Percentiles rank a stretch among this genome's conserved stretches.
These are phyloP conservation scores for Tilletia indica DNA, from an alignment of 1,284 basidiomycete genomes.

Conservation along the genomic window DNA sequence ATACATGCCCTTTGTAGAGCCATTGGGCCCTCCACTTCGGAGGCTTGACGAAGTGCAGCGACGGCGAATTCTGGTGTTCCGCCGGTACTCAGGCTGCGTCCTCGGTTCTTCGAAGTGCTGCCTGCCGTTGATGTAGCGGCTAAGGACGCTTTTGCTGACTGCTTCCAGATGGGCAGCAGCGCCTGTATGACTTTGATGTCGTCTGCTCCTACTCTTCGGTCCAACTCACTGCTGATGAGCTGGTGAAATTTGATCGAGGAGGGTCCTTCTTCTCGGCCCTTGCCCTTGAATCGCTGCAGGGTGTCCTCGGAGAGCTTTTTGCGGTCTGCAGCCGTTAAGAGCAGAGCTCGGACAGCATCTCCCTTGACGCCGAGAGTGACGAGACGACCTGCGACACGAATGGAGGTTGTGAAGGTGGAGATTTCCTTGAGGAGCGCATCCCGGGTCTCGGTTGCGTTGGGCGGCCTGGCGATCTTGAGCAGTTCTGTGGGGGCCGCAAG, in stretches of 20 bases:
- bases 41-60: neutral
- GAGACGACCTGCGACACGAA: neutral
- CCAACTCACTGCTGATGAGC: no score
- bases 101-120: neutral
- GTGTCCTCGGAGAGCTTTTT: neutral
- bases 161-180: neutral
- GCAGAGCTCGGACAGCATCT: neutral
- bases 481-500: no score
- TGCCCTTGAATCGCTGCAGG: neutral
- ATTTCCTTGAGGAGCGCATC: neutral
- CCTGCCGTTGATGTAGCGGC: no score
- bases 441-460: neutral
- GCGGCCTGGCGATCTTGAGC: no score
- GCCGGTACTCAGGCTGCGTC: neutral
- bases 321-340: neutral
- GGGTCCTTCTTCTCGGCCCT: neutral
- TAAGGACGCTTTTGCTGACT: neutral
- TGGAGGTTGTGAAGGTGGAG: neutral
- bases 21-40: neutral
- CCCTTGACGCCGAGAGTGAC: constrained; percentile 15
- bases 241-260: neutral
- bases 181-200: neutral
- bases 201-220: neutral
- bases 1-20: neutral
- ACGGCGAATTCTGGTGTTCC: neutral